Conservation (phyloP, 805 yeast genomes). For the Wickerhamiella kurtzmanii region DNA sequence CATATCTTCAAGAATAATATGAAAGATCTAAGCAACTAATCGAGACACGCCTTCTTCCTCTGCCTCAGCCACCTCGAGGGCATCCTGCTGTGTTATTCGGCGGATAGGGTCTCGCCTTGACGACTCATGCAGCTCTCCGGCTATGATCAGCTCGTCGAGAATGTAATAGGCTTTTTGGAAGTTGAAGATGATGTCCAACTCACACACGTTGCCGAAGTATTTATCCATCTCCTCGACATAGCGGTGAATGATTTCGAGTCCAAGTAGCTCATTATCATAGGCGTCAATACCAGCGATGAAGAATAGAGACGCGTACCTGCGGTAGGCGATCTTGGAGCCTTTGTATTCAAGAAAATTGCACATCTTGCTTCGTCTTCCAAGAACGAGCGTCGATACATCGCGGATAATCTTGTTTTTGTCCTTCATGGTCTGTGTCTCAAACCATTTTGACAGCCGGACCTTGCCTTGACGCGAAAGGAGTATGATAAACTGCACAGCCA, state of each 20-base stretch:
- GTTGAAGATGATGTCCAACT: conserved; percentile 89
- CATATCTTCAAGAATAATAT: no score
- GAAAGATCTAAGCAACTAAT: conserved; percentile 10
- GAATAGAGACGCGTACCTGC: conserved; percentile 86
- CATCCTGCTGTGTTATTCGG: conserved; percentile 73
- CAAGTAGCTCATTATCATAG: conserved; percentile 73
- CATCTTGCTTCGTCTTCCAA: conserved; percentile 84
- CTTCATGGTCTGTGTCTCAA: conserved; percentile 64
- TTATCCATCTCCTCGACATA: conserved; percentile 96
- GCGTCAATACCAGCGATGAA: conserved; percentile 77
- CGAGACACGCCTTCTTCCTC: conserved; percentile 28
- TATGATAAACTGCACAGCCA: conserved; percentile 70
- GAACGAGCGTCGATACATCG: conserved; percentile 74
- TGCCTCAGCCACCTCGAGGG: conserved; percentile 67
- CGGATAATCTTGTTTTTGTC: conserved; percentile 73
- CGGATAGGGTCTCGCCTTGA: conserved; percentile 67
- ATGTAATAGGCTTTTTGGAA: conserved; percentile 89
- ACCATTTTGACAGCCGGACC: conserved; percentile 89
- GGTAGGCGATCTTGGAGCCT: conserved; percentile 72
- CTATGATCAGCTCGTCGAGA: conserved; percentile 76
- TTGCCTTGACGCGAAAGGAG: conserved; percentile 90
- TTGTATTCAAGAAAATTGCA: conserved; percentile 84
- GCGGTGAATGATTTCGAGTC: conserved; percentile 78
- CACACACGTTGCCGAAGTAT: conserved; percentile 91
- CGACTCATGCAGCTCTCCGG: conserved; percentile 77